phyloP scores from a whole-genome alignment of 352 stramenopile genomes.

The Phytophthora litchii region DNA sequence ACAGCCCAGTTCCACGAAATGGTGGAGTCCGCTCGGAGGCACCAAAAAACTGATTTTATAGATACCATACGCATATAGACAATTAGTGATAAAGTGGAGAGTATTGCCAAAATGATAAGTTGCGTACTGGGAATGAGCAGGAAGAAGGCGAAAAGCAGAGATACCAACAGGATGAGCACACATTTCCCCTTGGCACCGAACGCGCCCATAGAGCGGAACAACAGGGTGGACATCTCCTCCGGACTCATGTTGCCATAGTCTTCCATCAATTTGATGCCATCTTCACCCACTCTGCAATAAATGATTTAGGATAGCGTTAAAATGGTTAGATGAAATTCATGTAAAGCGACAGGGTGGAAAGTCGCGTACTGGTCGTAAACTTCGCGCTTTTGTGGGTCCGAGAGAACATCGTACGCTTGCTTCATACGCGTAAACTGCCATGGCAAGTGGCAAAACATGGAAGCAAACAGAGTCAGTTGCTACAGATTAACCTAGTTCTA shows the following conservation, averaged over 20 bases:
- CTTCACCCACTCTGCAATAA: constrained; percentile 70
- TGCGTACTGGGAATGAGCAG: constrained; percentile 83
- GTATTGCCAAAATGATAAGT: constrained; percentile 3
- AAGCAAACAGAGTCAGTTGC: not conserved
- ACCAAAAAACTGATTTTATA: constrained; percentile 77
- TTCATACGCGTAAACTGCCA: constrained; percentile 89
- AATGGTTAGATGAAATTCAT: not conserved
- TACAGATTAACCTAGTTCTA: not conserved
- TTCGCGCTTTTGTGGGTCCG: constrained; percentile 85
- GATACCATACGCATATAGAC: constrained; percentile 12
- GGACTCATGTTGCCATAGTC: constrained; percentile 86
- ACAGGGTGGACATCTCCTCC: constrained; percentile 68
- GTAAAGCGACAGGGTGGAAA: constrained; percentile 2
- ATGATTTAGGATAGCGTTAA: not conserved
- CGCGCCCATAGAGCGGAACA: constrained; percentile 78
- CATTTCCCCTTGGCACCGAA: constrained; percentile 72
- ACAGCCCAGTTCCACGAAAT: constrained; percentile 82
- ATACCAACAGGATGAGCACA: constrained; percentile 71
- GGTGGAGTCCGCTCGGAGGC: constrained; percentile 72
- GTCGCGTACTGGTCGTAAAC: constrained; percentile 75
- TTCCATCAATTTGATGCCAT: constrained; percentile 90
- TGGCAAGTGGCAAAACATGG: not conserved
- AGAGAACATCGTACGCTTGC: constrained; percentile 93
- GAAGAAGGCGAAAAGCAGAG: constrained; percentile 85
- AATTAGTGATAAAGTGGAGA: constrained; percentile 21